Conservation (phyloP, 108 stramenopile genomes). For the Pseudonitzschia delicatissima region DNA sequence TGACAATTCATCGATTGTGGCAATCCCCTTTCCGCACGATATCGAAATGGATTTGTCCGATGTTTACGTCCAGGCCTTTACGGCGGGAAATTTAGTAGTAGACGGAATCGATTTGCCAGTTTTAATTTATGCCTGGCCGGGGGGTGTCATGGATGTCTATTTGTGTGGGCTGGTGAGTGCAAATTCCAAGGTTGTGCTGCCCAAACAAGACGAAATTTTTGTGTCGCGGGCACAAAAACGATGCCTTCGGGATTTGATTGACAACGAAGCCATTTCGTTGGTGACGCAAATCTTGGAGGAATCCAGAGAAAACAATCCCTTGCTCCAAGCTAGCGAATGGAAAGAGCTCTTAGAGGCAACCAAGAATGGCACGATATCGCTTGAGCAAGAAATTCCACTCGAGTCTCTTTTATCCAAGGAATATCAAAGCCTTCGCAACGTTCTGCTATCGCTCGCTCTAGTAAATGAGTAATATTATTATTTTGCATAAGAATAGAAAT, state of each 20-base stretch:
- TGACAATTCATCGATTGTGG: constrained; percentile 19
- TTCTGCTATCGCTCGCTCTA: background rate
- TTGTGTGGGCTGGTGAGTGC: constrained; percentile 13
- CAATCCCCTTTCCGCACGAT: constrained; percentile 37
- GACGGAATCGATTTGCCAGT: constrained; percentile 9
- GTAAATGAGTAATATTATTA: background rate
- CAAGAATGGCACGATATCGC: background rate
- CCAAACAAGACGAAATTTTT: background rate
- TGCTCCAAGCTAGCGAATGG: constrained; percentile 4
- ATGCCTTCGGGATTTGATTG: constrained; percentile 7
- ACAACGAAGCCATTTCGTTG: constrained; percentile 2
- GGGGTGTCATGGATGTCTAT: constrained; percentile 60
- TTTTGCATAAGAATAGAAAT: too few relatives aligned
- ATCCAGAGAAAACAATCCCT: background rate
- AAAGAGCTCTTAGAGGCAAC: background rate
- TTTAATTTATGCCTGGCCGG: constrained; percentile 36
- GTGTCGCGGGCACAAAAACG: background rate
- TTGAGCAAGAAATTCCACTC: background rate
- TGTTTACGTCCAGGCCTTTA: constrained; percentile 54
- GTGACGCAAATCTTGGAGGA: background rate
- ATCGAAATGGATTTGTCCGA: constrained; percentile 36
- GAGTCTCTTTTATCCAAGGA: background rate
- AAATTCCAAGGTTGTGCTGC: background rate
- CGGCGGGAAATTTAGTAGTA: constrained; percentile 33
- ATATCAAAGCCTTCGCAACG: background rate